phyloP scores from a whole-genome alignment of 768 basidiomycete species.

The Podaxis pistillaris region DNA sequence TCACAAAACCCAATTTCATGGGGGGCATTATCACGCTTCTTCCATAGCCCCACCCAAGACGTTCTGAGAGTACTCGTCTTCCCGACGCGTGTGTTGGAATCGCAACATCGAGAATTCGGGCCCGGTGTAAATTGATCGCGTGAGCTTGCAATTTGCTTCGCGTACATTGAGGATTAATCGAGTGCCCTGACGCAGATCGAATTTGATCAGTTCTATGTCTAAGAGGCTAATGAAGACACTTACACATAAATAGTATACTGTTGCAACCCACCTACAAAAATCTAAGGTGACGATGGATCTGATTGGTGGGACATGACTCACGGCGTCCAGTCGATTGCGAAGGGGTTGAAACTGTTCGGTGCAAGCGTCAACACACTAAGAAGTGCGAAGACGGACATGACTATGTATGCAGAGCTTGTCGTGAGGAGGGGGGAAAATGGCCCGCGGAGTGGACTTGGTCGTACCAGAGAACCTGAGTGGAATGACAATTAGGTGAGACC shows the following conservation, averaged over 20 bases:
- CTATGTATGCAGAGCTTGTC: background rate
- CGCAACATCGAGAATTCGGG: background rate
- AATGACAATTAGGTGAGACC: background rate
- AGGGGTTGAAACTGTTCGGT: background rate
- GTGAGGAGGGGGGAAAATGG: background rate
- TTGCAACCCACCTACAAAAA: background rate
- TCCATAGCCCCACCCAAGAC: background rate
- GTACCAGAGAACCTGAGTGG: background rate
- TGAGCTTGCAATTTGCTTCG: constrained; percentile 1
- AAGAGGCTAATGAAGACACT: background rate
- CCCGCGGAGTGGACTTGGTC: background rate
- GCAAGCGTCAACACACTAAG: background rate
- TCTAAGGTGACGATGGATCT: too few relatives aligned
- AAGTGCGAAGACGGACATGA: background rate
- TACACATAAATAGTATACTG: background rate
- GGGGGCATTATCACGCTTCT: background rate
- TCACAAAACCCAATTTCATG: too few relatives aligned
- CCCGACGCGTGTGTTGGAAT: background rate
- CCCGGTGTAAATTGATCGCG: background rate
- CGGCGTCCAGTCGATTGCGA: constrained; percentile 6
- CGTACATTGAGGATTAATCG: constrained; percentile 6
- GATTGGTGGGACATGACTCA: background rate
- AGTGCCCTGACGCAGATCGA: background rate
- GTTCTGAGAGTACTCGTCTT: background rate
- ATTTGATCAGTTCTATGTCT: too few relatives aligned